A percentile compares a stretch with the other conserved stretches of the same genome.
Evolutionary conservation across 2,329 filamentous ascomycete species (phyloP).

Genomic region (Nectriaceae sp.): DNA sequence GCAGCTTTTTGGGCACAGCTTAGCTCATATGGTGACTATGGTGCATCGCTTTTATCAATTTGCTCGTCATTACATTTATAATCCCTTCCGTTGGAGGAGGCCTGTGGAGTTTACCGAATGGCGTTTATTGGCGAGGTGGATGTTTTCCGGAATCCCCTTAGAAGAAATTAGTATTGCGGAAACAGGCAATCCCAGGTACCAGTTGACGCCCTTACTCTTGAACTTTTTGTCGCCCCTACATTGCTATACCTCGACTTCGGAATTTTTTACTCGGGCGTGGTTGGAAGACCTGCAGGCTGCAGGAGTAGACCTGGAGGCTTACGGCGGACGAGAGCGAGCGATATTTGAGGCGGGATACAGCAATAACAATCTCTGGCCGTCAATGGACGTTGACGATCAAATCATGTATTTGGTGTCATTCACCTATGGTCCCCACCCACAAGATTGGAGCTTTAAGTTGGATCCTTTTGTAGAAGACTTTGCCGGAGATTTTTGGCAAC

Average conservation of each 20-base stretch:
- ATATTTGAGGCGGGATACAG: too few relatives aligned
- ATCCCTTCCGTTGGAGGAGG: too few relatives aligned
- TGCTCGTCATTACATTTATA: too few relatives aligned
- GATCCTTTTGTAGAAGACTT: constrained; percentile 4
- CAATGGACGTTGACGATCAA: too few relatives aligned
- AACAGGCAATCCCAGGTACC: too few relatives aligned
- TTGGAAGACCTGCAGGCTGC: constrained; percentile 6
- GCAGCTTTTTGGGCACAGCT: too few relatives aligned
- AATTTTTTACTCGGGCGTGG: constrained; percentile 4
- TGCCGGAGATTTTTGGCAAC: constrained; percentile 3
- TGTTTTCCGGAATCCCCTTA: neutral
- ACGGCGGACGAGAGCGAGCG: constrained; percentile 1
- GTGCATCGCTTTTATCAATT: too few relatives aligned
- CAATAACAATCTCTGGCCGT: neutral
- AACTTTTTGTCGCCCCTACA: neutral
- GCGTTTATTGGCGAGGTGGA: neutral
- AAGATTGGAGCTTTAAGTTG: constrained; percentile 5
- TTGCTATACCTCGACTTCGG: neutral
- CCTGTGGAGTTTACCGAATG: too few relatives aligned
- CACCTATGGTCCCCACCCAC: constrained; percentile 2
- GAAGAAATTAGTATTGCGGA: neutral
- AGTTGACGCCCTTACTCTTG: neutral
- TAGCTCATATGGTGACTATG: too few relatives aligned
- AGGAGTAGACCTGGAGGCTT: constrained; percentile 6
- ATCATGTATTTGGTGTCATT: neutral